These are phyloP conservation scores for Ascosphaera apis DNA, from an alignment of 2,329 filamentous ascomycete genomes.

Conservation along the genomic window DNA sequence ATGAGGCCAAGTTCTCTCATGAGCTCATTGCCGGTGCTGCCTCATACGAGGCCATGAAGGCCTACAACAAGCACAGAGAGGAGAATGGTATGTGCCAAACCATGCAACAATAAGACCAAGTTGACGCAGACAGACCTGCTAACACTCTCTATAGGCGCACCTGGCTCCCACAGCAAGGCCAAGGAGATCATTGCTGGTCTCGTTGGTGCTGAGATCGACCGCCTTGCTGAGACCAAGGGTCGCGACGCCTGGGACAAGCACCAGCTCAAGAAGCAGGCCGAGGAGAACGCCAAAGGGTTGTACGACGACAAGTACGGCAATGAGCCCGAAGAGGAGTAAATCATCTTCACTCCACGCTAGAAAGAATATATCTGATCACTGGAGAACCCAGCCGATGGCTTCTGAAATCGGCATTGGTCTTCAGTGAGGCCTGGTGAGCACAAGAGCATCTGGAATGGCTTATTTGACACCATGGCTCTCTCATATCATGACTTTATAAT, in stretches of 20 bases:
- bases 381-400: too few relatives aligned
- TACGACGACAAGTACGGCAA: constrained; percentile 2
- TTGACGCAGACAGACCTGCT: too few relatives aligned
- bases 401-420: too few relatives aligned
- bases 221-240: constrained; percentile 45
- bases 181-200: constrained; percentile 56
- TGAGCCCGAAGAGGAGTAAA: neutral
- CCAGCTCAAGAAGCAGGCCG: constrained; percentile 35
- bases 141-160: constrained; percentile 29
- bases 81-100: constrained; percentile 30
- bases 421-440: too few relatives aligned
- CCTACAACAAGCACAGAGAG: constrained; percentile 52
- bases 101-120: too few relatives aligned
- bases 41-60: constrained; percentile 57
- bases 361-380: too few relatives aligned
- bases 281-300: constrained; percentile 24
- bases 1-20: constrained; percentile 44
- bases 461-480: too few relatives aligned
- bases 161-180: constrained; percentile 46
- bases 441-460: too few relatives aligned
- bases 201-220: constrained; percentile 57
- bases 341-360: too few relatives aligned
- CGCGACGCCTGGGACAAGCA: constrained; percentile 35
- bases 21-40: constrained; percentile 56
- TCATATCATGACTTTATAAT: too few relatives aligned